A percentile compares a stretch with the other conserved stretches of the same genome.
Evolutionary conservation across 2,329 filamentous ascomycete genomes (phyloP).

Genomic region (Fusarium sp.): DNA sequence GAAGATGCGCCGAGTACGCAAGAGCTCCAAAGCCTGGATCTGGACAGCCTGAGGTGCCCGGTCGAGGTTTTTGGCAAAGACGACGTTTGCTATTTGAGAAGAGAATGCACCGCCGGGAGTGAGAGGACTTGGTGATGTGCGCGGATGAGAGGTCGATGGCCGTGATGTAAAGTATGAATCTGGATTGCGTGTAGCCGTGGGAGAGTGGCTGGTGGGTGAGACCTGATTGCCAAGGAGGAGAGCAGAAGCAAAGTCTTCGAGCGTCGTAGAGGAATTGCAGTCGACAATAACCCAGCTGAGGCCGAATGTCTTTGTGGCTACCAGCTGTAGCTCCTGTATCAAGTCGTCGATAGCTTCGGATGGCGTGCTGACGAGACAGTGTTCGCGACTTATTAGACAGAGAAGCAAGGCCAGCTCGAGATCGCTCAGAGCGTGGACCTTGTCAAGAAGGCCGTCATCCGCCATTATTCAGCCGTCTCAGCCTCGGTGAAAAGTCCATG

Average conservation of each 20-base stretch:
- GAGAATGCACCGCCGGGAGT: conserved; percentile 42
- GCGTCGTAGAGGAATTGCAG: conserved; percentile 77
- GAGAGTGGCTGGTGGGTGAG: conserved; percentile 41
- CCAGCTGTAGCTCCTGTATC: conserved; percentile 78
- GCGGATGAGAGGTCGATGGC: conserved; percentile 38
- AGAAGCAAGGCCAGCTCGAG: conserved; percentile 88
- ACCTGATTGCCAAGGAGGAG: conserved; percentile 63
- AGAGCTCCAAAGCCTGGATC: conserved; percentile 80
- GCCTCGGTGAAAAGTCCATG: conserved; percentile 43
- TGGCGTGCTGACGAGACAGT: conserved; percentile 87
- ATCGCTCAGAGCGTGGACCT: conserved; percentile 83
- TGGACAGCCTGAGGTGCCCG: conserved; percentile 79
- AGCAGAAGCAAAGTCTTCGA: conserved; percentile 82
- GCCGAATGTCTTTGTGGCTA: conserved; percentile 77
- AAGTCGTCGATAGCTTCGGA: conserved; percentile 71
- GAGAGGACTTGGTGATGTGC: conserved; percentile 46
- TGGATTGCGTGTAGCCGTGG: conserved; percentile 43
- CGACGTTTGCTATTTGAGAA: conserved; percentile 77
- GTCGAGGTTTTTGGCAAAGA: conserved; percentile 85
- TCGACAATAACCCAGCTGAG: conserved; percentile 76
- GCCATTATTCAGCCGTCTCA: conserved; percentile 62
- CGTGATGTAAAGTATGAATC: conserved; percentile 49
- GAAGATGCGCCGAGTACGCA: conserved; percentile 81
- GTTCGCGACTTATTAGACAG: conserved; percentile 82
- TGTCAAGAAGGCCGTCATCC: conserved; percentile 69